These are phyloP conservation scores for Leccinum subgranulosum DNA, from an alignment of 768 basidiomycete species.

Conservation along the genomic window DNA sequence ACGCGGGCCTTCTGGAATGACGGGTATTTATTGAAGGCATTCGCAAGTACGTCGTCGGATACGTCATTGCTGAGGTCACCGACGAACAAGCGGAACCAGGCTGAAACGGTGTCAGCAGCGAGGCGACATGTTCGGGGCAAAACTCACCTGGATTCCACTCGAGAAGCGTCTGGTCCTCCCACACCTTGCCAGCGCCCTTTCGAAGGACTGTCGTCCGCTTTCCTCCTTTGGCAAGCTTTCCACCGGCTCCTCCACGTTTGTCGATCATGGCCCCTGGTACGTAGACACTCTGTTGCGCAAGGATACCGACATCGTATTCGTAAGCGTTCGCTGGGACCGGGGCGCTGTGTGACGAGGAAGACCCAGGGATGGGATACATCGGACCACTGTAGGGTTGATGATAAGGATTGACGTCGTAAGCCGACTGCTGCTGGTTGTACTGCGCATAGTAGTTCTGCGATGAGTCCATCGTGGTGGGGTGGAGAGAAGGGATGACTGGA, in stretches of 20 bases:
- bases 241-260: conserved; percentile 81
- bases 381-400: conserved; percentile 79
- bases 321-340: conserved; percentile 88
- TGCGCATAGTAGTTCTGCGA: conserved; percentile 46
- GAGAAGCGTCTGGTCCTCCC: conserved; percentile 96
- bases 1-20: conserved; percentile 96
- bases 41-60: conserved; percentile 89
- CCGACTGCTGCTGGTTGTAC: conserved; percentile 51
- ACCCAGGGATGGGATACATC: conserved; percentile 61
- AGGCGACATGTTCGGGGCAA: background rate
- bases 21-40: conserved; percentile 90
- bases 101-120: conserved; percentile 37
- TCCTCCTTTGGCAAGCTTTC: conserved; percentile 83
- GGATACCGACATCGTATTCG: conserved; percentile 88
- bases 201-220: conserved; percentile 92
- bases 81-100: conserved; percentile 97
- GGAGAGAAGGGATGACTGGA: background rate
- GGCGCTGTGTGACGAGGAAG: conserved; percentile 65
- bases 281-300: conserved; percentile 89
- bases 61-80: conserved; percentile 98
- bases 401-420: conserved; percentile 71
- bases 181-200: conserved; percentile 94
- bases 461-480: conserved; percentile 21
- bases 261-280: conserved; percentile 90
- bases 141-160: conserved; percentile 96